Evolutionary conservation across 2,329 filamentous ascomycete species (phyloP), one percentile per base, ranked within the genome.

Genomic region (Pseudogymnoascus sp.): DNA sequence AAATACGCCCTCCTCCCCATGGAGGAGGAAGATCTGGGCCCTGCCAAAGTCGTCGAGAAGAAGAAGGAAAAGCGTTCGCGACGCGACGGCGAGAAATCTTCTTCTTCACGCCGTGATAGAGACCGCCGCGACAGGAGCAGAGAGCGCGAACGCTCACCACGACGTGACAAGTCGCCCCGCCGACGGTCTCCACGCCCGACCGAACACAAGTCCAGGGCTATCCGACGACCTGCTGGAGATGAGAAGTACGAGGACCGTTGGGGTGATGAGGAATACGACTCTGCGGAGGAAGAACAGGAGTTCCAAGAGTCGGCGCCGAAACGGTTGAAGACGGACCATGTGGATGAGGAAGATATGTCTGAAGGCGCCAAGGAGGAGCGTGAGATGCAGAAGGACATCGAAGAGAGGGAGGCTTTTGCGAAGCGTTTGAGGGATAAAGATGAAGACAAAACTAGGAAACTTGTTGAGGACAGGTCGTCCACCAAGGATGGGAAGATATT

Each of bases 391-490:
- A 82, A 81, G 63, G 90, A 95, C 71, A 80, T 87, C 18, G 84
- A 83, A 65, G 91, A 95, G 71, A 82, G 88, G 40, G 88, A 92
- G 64, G 90, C 88, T 15, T 92, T 95, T 67, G 84, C 90, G n/a
- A 87, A 87, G 68, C 80, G 90, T 12, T 73, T 95, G 61, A 86
- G 83, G 55, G 84, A 85, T 48, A 89, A 88, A 70, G 89, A 94
- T 69, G 81, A 85, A 18, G 82, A 82, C 15, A 84, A 82, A 58
- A 86, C 87, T 0, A 92, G 89, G 72, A 89, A 88, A 68, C 75
- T 86, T 7, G 80, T 85, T 1, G 83, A 86, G 68, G 82, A 87
- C 69, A 76, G 82, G 33, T 80, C 80, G 3, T 79, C 73, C 65
- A 83, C 79, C 5, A 80, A 79, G 64, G 78, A 84, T 63, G 79